Conservation (phyloP, 2,329 filamentous ascomycete genomes). For the Cladophialophora exuberans region DNA sequence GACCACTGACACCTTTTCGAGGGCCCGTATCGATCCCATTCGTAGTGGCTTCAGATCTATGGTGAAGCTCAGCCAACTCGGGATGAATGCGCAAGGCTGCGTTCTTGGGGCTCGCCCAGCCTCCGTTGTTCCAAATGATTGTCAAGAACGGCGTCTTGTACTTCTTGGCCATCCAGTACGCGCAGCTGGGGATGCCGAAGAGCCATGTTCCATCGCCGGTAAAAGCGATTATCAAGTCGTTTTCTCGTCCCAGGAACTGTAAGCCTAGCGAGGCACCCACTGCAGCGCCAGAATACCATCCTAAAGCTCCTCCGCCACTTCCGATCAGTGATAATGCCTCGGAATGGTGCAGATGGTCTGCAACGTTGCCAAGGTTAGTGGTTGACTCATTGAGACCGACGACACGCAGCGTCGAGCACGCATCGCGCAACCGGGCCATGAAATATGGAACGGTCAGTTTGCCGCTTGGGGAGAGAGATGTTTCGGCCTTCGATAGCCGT, state of each 20-base stretch:
- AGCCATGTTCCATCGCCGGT: slow-evolving; percentile 71
- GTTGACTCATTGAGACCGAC: slow-evolving; percentile 1
- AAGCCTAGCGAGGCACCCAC: slow-evolving; percentile 62
- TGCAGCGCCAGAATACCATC: slow-evolving; percentile 75
- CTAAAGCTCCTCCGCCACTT: slow-evolving; percentile 77
- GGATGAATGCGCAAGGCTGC: too few relatives aligned
- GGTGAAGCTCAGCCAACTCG: too few relatives aligned
- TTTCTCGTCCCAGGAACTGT: slow-evolving; percentile 37
- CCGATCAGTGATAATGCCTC: slow-evolving; percentile 75
- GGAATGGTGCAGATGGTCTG: background rate
- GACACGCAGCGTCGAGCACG: background rate
- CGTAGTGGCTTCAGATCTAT: too few relatives aligned
- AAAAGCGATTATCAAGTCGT: slow-evolving; percentile 64
- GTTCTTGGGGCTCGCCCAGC: too few relatives aligned
- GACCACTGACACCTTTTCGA: background rate
- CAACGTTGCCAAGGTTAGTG: background rate
- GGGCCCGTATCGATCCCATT: too few relatives aligned
- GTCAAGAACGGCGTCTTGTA: slow-evolving; percentile 69
- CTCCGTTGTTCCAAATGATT: slow-evolving; percentile 70
- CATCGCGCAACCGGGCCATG: background rate
- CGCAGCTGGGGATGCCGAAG: slow-evolving; percentile 65
- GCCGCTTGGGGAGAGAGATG: background rate
- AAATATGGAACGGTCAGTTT: background rate
- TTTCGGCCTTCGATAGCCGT: background rate
- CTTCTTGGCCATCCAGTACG: slow-evolving; percentile 69